phyloP scores from a whole-genome alignment of 331 rosid genomes.

The Cydonia oblonga region DNA sequence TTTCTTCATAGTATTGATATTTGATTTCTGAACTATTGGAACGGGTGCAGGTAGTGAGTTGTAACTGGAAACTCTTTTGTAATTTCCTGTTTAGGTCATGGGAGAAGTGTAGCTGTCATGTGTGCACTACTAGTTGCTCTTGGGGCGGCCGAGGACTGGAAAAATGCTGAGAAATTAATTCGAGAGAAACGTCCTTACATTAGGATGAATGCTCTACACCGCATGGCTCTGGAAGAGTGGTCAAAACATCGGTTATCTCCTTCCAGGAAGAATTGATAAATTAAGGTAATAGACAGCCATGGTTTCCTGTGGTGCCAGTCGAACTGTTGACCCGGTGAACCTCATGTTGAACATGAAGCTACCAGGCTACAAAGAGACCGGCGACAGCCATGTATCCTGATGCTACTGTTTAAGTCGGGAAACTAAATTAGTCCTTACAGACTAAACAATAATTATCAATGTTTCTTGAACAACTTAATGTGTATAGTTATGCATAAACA shows the following conservation, averaged over 20 bases:
- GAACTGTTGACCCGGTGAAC: background rate
- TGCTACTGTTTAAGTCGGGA: background rate
- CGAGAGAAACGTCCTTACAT: constrained; percentile 62
- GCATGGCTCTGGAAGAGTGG: constrained; percentile 78
- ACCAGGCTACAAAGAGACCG: background rate
- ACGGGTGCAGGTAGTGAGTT: background rate
- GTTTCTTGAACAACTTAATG: too few relatives aligned
- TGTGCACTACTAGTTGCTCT: constrained; percentile 82
- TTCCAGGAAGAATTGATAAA: constrained; percentile 25
- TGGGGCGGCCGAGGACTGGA: constrained; percentile 79
- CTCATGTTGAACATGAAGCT: background rate
- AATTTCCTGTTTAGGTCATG: constrained; percentile 49
- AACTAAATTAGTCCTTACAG: too few relatives aligned
- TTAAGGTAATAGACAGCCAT: background rate
- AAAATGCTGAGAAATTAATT: constrained; percentile 67
- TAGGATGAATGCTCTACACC: constrained; percentile 69
- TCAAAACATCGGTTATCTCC: constrained; percentile 48
- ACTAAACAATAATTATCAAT: too few relatives aligned
- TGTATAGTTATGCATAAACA: too few relatives aligned
- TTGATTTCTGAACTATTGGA: background rate
- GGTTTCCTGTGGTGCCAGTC: background rate
- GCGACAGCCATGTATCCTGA: background rate
- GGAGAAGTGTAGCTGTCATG: constrained; percentile 89
- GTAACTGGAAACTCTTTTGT: background rate
- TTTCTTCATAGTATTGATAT: background rate